Conservation (phyloP, 768 basidiomycete species). For the Phanerochaete sordida region DNA sequence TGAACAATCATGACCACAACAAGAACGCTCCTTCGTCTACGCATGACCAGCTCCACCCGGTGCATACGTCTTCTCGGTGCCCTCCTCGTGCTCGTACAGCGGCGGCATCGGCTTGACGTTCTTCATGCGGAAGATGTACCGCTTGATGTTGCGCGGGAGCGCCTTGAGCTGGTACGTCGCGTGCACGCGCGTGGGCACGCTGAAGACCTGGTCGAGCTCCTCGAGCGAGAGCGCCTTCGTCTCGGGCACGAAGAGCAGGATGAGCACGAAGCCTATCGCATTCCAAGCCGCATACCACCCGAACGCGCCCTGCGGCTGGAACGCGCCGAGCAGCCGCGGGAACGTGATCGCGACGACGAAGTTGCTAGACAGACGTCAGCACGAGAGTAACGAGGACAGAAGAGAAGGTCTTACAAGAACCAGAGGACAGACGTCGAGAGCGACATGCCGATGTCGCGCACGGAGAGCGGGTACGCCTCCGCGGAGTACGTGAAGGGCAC, state of each 20-base stretch:
- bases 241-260: constrained; percentile 65
- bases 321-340: constrained; percentile 60
- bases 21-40: too few relatives aligned
- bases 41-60: neutral
- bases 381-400: constrained; percentile 26
- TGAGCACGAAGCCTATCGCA: constrained; percentile 52
- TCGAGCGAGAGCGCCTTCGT: constrained; percentile 67
- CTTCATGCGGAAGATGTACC: constrained; percentile 43
- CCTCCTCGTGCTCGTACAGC: constrained; percentile 43
- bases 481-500: constrained; percentile 91
- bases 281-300: constrained; percentile 70
- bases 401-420: constrained; percentile 32
- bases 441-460: constrained; percentile 78
- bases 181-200: constrained; percentile 48
- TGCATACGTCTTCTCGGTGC: constrained; percentile 26
- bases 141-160: constrained; percentile 49
- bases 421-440: constrained; percentile 61
- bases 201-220: constrained; percentile 48
- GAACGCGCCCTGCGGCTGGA: constrained; percentile 70
- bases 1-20: too few relatives aligned
- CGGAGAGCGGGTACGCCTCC: constrained; percentile 85
- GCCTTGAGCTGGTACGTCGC: constrained; percentile 57
- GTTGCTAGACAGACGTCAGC: constrained; percentile 37
- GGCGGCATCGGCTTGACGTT: constrained; percentile 36
- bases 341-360: constrained; percentile 68